Conservation (phyloP, 805 yeast genomes). For the Wickerhamiella vanderwaltii region DNA sequence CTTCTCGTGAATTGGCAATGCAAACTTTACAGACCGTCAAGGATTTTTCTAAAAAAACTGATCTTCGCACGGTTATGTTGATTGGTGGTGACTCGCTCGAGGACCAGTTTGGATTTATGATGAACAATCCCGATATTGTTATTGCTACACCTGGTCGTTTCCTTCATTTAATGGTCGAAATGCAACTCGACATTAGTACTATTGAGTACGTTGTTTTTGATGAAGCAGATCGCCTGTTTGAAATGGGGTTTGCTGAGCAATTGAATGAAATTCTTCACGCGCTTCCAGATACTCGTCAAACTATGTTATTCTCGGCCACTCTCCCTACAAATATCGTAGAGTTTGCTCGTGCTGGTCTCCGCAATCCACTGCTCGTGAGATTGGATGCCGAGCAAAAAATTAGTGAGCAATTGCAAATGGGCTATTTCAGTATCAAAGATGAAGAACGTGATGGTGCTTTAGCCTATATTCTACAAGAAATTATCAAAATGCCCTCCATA, state of each 20-base stretch:
- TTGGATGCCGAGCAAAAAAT: slow-evolving; percentile 86
- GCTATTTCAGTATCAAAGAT: slow-evolving; percentile 61
- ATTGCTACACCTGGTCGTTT: slow-evolving; percentile 98
- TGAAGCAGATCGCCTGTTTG: slow-evolving; percentile 94
- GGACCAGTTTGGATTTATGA: slow-evolving; percentile 87
- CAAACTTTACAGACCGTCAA: slow-evolving; percentile 84
- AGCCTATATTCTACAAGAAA: slow-evolving; percentile 62
- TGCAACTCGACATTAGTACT: slow-evolving; percentile 71
- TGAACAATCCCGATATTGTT: slow-evolving; percentile 86
- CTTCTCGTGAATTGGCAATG: slow-evolving; percentile 90
- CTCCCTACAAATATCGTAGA: slow-evolving; percentile 85
- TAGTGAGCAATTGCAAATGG: slow-evolving; percentile 82
- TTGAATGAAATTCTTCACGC: slow-evolving; percentile 77
- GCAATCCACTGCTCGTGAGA: slow-evolving; percentile 84
- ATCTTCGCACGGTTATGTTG: slow-evolving; percentile 62
- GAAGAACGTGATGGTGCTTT: slow-evolving; percentile 85
- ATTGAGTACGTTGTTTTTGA: slow-evolving; percentile 90
- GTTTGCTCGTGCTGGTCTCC: slow-evolving; percentile 92
- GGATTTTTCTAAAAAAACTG: slow-evolving; percentile 77
- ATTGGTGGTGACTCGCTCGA: slow-evolving; percentile 99
- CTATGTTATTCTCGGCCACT: slow-evolving; percentile 87
- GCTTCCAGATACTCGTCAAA: slow-evolving; percentile 72
- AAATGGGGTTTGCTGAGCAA: slow-evolving; percentile 92
- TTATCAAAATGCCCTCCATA: slow-evolving; percentile 73
- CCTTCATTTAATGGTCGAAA: slow-evolving; percentile 87